Evolutionary conservation across 2,329 filamentous ascomycete species (phyloP).

Genomic region (Fusarium sp.): DNA sequence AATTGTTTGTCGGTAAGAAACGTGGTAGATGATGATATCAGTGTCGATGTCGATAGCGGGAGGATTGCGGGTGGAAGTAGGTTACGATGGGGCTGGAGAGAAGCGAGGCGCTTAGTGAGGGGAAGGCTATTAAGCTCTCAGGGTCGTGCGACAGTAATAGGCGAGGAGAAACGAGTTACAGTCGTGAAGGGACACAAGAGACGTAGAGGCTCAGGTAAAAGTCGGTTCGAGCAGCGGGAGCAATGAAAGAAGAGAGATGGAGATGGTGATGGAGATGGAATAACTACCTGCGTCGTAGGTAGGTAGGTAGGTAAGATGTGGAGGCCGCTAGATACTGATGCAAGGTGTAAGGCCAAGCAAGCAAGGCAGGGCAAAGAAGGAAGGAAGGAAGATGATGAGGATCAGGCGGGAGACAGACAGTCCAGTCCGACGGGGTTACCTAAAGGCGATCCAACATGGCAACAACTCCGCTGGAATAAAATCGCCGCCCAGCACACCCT

Average conservation of each 20-base stretch:
- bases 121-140: constrained; percentile 33
- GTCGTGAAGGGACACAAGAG: constrained; percentile 5
- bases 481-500: constrained; percentile 6
- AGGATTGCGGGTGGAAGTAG: constrained; percentile 17
- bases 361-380: constrained; percentile 2
- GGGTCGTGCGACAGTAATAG: constrained; percentile 30
- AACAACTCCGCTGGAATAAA: constrained; percentile 4
- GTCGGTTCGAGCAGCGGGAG: not conserved
- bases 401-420: not conserved
- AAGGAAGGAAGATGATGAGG: constrained; percentile 12
- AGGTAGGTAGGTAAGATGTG: constrained; percentile 11
- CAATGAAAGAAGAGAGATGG: constrained; percentile 14
- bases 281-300: constrained; percentile 15
- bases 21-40: constrained; percentile 1
- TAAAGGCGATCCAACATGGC: not conserved
- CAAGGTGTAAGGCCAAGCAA: constrained; percentile 6
- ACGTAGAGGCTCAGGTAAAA: not conserved
- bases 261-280: constrained; percentile 20
- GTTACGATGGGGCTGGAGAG: constrained; percentile 27
- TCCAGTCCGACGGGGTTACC: not conserved
- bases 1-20: constrained; percentile 17
- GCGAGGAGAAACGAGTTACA: constrained; percentile 13
- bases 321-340: constrained; percentile 23
- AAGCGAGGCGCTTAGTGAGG: constrained; percentile 33
- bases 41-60: constrained; percentile 8